Conservation (phyloP, 345 rosid species). For the Salix brachista region DNA sequence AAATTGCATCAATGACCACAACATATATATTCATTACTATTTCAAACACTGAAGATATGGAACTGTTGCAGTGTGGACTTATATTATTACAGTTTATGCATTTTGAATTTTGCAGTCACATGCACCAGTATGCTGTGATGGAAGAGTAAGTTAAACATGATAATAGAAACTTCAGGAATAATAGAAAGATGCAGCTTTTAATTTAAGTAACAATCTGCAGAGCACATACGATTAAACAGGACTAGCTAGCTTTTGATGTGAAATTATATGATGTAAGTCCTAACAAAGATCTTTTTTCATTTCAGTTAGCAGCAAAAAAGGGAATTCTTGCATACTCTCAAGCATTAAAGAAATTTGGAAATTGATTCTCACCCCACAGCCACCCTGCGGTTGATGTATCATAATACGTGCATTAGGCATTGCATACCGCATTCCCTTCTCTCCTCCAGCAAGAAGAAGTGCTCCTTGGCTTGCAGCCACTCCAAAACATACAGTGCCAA, state of each 20-base stretch:
- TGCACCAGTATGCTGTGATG: neutral
- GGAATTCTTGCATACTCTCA: neutral
- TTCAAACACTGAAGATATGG: neutral
- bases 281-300: neutral
- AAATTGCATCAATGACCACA: neutral
- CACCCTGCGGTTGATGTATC: conserved; percentile 91
- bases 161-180: neutral
- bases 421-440: conserved; percentile 92
- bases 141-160: neutral
- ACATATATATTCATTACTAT: neutral
- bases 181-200: neutral
- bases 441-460: conserved; percentile 91
- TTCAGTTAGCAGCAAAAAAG: neutral
- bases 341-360: neutral
- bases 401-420: conserved; percentile 95
- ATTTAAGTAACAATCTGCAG: neutral
- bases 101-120: neutral
- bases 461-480: conserved; percentile 96
- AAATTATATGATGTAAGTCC: neutral
- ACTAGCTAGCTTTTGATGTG: neutral
- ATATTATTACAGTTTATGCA: neutral
- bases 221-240: neutral
- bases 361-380: conserved; percentile 65
- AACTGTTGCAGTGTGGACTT: neutral
- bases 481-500: conserved; percentile 91